Percentiles rank a stretch among this genome's conserved stretches.
phyloP scores from a whole-genome alignment of 2,329 filamentous ascomycete species.

The Talaromyces amestolkiae region DNA sequence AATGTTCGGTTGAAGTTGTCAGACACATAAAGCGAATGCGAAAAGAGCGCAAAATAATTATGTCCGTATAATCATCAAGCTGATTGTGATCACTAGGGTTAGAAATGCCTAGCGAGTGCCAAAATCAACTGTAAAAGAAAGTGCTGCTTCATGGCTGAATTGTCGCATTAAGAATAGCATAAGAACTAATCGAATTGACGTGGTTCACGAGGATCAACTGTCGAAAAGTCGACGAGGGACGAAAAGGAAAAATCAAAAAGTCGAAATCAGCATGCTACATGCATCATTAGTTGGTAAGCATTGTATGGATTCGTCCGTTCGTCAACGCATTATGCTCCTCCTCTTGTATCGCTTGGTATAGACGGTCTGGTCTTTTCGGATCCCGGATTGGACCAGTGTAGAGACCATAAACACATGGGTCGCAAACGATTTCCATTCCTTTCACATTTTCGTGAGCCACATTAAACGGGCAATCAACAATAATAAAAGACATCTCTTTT shows the following conservation, averaged over 20 bases:
- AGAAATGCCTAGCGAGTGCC: not conserved
- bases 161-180: constrained; percentile 5
- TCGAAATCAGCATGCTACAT: constrained; percentile 10
- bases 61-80: constrained; percentile 12
- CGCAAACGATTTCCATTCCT: not conserved
- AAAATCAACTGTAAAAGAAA: constrained; percentile 9
- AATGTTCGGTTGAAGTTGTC: not conserved
- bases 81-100: not conserved
- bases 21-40: not conserved
- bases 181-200: not conserved
- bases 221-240: not conserved
- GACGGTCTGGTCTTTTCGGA: not conserved
- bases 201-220: not conserved
- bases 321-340: constrained; percentile 15
- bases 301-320: constrained; percentile 8
- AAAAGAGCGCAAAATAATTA: constrained; percentile 1
- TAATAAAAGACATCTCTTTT: not conserved
- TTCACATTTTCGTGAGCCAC: not conserved
- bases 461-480: not conserved
- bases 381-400: not conserved
- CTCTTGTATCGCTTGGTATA: not conserved
- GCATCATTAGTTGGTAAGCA: constrained; percentile 14
- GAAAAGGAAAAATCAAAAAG: not conserved
- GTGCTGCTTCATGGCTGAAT: constrained; percentile 10
- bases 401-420: not conserved